Conservation (phyloP, 1,284 basidiomycete species). For the Porogramme epimiltina region DNA sequence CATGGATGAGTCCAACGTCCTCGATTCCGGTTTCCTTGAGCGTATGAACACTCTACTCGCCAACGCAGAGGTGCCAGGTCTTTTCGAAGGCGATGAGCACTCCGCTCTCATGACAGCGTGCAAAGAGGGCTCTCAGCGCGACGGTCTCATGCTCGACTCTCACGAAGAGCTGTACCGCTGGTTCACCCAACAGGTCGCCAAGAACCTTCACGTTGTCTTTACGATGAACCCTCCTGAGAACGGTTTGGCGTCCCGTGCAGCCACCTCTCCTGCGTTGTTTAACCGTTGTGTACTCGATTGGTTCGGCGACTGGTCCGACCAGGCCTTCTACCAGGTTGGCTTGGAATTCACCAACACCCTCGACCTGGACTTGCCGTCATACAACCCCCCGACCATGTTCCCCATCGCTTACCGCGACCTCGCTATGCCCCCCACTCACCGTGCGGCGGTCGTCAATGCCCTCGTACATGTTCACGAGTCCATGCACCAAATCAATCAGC, state of each 20-base stretch:
- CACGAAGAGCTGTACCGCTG: slow-evolving; percentile 96
- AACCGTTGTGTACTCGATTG: slow-evolving; percentile 98
- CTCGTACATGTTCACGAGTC: slow-evolving; percentile 93
- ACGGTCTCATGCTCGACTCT: slow-evolving; percentile 97
- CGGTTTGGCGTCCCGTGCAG: slow-evolving; percentile 92
- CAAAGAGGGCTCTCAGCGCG: slow-evolving; percentile 97
- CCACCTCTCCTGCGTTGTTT: slow-evolving; percentile 97
- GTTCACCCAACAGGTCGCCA: slow-evolving; percentile 97
- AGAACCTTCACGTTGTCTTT: slow-evolving; percentile 96
- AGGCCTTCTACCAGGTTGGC: slow-evolving; percentile 96
- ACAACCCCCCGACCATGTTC: slow-evolving; percentile 79
- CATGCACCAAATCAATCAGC: slow-evolving; percentile 87
- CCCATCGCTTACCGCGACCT: slow-evolving; percentile 87
- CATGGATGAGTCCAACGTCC: slow-evolving; percentile 99
- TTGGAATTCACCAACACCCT: slow-evolving; percentile 92
- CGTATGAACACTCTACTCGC: slow-evolving; percentile 99
- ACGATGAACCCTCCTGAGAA: slow-evolving; percentile 99
- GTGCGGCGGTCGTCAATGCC: slow-evolving; percentile 90
- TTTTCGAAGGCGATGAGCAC: slow-evolving; percentile 98
- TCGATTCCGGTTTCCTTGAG: slow-evolving; percentile 98
- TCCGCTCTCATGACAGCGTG: slow-evolving; percentile 97
- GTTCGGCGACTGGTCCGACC: slow-evolving; percentile 99
- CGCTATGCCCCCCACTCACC: slow-evolving; percentile 79
- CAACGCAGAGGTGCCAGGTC: slow-evolving; percentile 98
- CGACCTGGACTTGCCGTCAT: slow-evolving; percentile 85